A percentile compares a stretch with the other conserved stretches of the same genome.
Evolutionary conservation across 2,329 filamentous ascomycete species (phyloP).

Genomic region (Trichothecium roseum): DNA sequence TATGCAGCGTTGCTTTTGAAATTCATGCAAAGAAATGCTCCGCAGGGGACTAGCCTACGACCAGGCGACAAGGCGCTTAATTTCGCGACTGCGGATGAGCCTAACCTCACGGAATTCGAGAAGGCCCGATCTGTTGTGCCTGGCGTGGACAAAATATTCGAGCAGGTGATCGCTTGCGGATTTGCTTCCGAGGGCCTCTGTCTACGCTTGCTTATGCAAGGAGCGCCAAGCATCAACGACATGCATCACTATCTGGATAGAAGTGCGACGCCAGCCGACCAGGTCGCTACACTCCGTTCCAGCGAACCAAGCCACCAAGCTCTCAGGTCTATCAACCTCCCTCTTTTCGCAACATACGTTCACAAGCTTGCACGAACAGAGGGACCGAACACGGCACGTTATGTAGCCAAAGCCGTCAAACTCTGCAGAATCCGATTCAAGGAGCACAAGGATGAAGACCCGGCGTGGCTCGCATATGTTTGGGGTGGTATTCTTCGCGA

Average conservation of each 20-base stretch:
- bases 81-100: conserved; percentile 19
- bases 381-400: conserved; percentile 2
- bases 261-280: neutral
- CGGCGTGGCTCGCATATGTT: conserved; percentile 16
- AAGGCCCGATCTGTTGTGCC: conserved; percentile 53
- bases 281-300: neutral
- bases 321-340: conserved; percentile 15
- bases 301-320: conserved; percentile 12
- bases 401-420: conserved; percentile 20
- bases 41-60: conserved; percentile 19
- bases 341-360: conserved; percentile 40
- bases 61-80: conserved; percentile 53
- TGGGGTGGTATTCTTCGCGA: conserved; percentile 24
- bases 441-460: neutral
- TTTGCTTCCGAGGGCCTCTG: conserved; percentile 10
- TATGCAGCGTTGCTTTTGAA: conserved; percentile 54
- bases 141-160: conserved; percentile 45
- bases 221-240: conserved; percentile 6
- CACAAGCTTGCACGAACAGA: conserved; percentile 5
- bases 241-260: conserved; percentile 13
- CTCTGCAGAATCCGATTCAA: conserved; percentile 7
- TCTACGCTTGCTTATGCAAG: conserved; percentile 6
- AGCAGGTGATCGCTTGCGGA: conserved; percentile 36
- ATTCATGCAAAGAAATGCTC: conserved; percentile 26
- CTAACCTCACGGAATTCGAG: conserved; percentile 54